A percentile compares a stretch with the other conserved stretches of the same genome.
Evolutionary conservation across 352 stramenopile species (phyloP).

Genomic region (Phytophthora meadii): DNA sequence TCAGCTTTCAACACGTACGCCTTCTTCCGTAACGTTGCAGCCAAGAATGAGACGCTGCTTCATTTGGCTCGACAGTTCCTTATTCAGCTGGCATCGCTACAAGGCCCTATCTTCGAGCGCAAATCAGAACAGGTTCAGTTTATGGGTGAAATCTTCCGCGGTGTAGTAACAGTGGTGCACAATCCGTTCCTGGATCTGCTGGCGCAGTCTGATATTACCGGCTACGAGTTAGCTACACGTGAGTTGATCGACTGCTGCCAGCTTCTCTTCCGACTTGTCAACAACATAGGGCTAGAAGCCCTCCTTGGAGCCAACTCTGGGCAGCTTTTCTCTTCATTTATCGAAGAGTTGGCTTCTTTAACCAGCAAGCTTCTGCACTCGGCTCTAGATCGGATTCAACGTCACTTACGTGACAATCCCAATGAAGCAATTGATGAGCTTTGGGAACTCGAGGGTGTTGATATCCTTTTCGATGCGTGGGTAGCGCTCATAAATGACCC

Average conservation of each 20-base stretch:
- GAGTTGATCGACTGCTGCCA: slow-evolving; percentile 89
- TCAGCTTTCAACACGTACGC: slow-evolving; percentile 88
- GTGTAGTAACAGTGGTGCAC: slow-evolving; percentile 67
- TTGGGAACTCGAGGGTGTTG: slow-evolving; percentile 85
- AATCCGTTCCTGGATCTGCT: slow-evolving; percentile 82
- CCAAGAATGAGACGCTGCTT: slow-evolving; percentile 75
- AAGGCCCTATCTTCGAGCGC: slow-evolving; percentile 71
- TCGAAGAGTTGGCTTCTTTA: slow-evolving; percentile 75
- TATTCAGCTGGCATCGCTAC: slow-evolving; percentile 79
- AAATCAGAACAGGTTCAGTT: slow-evolving; percentile 75
- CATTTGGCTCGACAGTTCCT: slow-evolving; percentile 83
- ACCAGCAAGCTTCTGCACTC: slow-evolving; percentile 78
- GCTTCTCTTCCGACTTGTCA: slow-evolving; percentile 77
- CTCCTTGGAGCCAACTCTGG: slow-evolving; percentile 47
- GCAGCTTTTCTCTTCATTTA: slow-evolving; percentile 61
- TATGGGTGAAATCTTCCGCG: slow-evolving; percentile 71
- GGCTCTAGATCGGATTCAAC: slow-evolving; percentile 66
- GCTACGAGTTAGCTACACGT: slow-evolving; percentile 72
- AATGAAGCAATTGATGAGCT: slow-evolving; percentile 70
- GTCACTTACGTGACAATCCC: slow-evolving; percentile 52
- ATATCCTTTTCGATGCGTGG: slow-evolving; percentile 85
- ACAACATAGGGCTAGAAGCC: slow-evolving; percentile 71
- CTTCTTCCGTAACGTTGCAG: slow-evolving; percentile 74
- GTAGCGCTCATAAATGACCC: slow-evolving; percentile 72
- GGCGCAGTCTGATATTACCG: slow-evolving; percentile 62